Evolutionary conservation across 1,284 basidiomycete species (phyloP), one percentile per base, ranked within the genome.

Genomic region (Moesziomyces aphidis): DNA sequence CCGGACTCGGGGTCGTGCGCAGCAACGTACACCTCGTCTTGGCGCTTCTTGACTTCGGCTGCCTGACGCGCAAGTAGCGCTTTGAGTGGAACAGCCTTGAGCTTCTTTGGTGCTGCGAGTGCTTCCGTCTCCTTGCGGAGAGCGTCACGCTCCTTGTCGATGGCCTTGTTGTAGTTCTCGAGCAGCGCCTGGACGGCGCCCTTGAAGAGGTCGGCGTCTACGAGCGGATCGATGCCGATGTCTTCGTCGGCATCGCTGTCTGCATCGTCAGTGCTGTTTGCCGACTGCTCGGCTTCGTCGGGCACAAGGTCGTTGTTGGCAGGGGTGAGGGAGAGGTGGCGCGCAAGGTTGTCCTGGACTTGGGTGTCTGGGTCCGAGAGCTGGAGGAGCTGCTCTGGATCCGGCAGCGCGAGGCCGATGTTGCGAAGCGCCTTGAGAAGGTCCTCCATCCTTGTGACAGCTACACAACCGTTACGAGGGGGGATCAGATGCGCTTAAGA

Each of bases 131-230:
- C 75, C 28, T 57, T 58, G n/a, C 61, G 62, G 1, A 70, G 58
- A 0, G 64, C 59, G 31, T 80, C 80, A 4, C 69, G 55, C 44
- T 79, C 77, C 31, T 71, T 77, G 47, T 76, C 71, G 24, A 82
- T 72, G 4, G 65, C 53, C 44, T 75, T 67, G 50, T 73, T 78
- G 65, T 82, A 83, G 61, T 79, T 80, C 26, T 81, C 75, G 24
- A 84, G 64, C 45, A 84, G 59, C 4, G 82, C 80, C 43, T 77
- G 73, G 5, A 83, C 78, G 10, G 79, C 83, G 11, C 80, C 82
- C 26, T 74, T 72, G 61, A 84, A 73, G 13, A 84, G 70, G 47
- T 81, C 83, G 5, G 77, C 73, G 43, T 81, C 81, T 23, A 84
- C 71, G 17, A 81, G 50, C 2, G 78, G 63, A 28, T 67, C 73